Evolutionary conservation across 2,329 filamentous ascomycete genomes (phyloP).

Genomic region (Talaromyces sp.): DNA sequence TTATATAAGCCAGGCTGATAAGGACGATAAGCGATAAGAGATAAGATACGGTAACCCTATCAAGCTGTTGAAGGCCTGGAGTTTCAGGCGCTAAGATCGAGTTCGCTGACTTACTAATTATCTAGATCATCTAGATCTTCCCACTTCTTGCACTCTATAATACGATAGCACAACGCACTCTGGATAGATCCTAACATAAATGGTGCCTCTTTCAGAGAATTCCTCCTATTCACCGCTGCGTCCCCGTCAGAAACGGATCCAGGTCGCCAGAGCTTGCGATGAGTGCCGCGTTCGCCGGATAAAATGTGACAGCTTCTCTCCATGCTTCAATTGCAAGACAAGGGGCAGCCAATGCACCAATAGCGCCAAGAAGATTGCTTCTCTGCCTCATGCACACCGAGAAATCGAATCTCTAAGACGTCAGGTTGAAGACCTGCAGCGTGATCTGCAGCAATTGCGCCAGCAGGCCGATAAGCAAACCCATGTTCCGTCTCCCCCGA

Average conservation of each 20-base stretch:
- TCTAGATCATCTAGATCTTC: too few species aligned
- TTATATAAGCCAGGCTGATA: not conserved
- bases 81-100: too few species aligned
- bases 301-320: constrained; percentile 10
- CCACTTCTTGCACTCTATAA: too few species aligned
- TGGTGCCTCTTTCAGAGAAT: not conserved
- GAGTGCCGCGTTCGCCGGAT: constrained; percentile 7
- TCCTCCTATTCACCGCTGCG: not conserved
- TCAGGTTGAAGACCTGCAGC: constrained; percentile 19
- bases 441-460: constrained; percentile 29
- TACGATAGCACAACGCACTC: not conserved
- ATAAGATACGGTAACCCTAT: too few species aligned
- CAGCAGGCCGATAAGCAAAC: constrained; percentile 29
- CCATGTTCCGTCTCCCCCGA: not conserved
- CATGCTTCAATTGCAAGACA: constrained; percentile 5
- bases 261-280: constrained; percentile 11
- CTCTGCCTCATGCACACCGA: constrained; percentile 9
- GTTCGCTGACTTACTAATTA: too few species aligned
- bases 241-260: constrained; percentile 7
- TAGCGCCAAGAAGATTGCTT: not conserved
- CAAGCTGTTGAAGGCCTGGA: too few species aligned
- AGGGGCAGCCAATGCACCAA: constrained; percentile 8
- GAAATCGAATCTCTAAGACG: constrained; percentile 5
- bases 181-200: not conserved
- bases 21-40: not conserved